Evolutionary conservation across 805 yeast genomes (phyloP), one percentile per base, ranked within the genome.

Genomic region (Myxozyma neotropica): DNA sequence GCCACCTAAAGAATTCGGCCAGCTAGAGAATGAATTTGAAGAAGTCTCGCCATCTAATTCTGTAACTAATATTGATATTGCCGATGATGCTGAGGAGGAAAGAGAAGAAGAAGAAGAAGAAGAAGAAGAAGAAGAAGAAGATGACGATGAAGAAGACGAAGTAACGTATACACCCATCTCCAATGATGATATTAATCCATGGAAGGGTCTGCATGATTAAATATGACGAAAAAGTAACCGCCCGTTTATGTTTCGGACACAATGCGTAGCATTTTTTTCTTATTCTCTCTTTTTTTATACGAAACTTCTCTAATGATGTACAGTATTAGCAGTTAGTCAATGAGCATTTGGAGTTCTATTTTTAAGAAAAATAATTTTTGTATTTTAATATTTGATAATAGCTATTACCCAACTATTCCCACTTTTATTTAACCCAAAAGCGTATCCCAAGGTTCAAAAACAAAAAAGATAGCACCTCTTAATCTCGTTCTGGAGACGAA

Each of bases 401-500:
- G n/a, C n/a, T n/a, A n/a, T n/a, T n/a, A n/a, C n/a, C n/a, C n/a
- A n/a, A n/a, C n/a, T n/a, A n/a, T n/a, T n/a, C n/a, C n/a, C n/a
- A n/a, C n/a, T n/a, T n/a, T n/a, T n/a, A n/a, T n/a, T n/a, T n/a
- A 29, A 29, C 10, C 6, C 33, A 10, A 29, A 29, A 29, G 10
- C 10, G 10, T 29, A 29, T 29, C 33, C 33, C 6, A 29, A 29
- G 33, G 10, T 29, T 29, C 35, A 23, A 19, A 27, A 31, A 38
- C 27, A 19, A 35, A 24, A 21, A 17, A 3, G 40, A 33, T n/a
- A n/a, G n/a, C n/a, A n/a, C n/a, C n/a, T n/a, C n/a, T 36, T 29
- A 47, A 46, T 42, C 48, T 7, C 58, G 36, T n/a, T 53, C 61
- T 5, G 66, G 66, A 3, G 66, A 62, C 15, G 66, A 62, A 26